Evolutionary conservation across 257 asterid genomes (phyloP), one percentile per base, ranked within the genome.

Genomic region (Fraxinus quadrangulata): DNA sequence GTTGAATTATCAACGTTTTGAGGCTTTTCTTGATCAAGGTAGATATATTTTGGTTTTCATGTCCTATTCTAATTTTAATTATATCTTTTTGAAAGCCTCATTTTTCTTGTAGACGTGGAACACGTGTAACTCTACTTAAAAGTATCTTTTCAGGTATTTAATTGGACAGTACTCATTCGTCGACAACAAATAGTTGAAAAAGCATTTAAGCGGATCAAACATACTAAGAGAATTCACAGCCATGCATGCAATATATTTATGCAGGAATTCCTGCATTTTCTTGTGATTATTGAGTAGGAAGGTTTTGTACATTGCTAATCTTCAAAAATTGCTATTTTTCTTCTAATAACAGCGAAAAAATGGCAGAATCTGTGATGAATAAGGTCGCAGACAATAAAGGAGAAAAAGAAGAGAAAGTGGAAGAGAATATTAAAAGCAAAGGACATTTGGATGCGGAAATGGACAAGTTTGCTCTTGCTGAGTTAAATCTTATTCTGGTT

Each of bases 401-500:
- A 59, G 21, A 3, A 51, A 74, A 67, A 45, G 61, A 49, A 77
- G 73, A 61, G 63, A 45, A 79, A 2, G 42, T 23, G 14, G 73
- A 70, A 77, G 85, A 78, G 40, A 45, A 72, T 17, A 23, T n/a
- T 17, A 75, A 70, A 26, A 51, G 6, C 36, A 68, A 49, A 14
- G 71, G 9, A 51, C 74, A 78, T 61, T n/a, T 31, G 77, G 80
- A 76, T 39, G 30, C 10, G 31, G 16, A 10, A 14, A 39, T 19
- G 37, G 67, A 40, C 45, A 45, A 67, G 19, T 11, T 74, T 67
- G 42, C 75, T 66, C 69, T 87, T 1, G 78, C 71, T 19, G 92
- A 79, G 74, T 76, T 88, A 30, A 90, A 88, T 76, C 80, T 88
- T 2, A 85, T 80, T 4, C 7, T 90, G 76, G 73, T 90, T 81